Evolutionary conservation across 2,329 filamentous ascomycete genomes (phyloP).

Genomic region (Trichoderma semiorbis): DNA sequence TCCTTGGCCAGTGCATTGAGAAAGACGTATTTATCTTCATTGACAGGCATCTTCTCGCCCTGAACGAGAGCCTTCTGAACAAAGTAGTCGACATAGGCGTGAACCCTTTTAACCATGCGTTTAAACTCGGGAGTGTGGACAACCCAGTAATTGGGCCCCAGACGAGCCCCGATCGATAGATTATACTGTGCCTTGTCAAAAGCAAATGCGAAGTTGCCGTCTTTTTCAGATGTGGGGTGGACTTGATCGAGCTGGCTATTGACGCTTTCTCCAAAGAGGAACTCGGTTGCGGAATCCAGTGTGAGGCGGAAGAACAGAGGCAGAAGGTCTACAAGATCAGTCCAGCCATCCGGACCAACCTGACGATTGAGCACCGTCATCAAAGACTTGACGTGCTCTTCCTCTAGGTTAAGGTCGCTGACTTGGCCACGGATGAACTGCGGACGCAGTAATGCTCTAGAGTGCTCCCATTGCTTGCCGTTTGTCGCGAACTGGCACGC

Average conservation of each 20-base stretch:
- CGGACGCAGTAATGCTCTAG: slow-evolving; percentile 38
- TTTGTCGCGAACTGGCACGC: slow-evolving; percentile 31
- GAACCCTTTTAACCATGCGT: slow-evolving; percentile 61
- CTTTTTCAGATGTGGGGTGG: slow-evolving; percentile 26
- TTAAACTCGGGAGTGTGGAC: slow-evolving; percentile 55
- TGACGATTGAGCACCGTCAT: slow-evolving; percentile 24
- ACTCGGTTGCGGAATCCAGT: slow-evolving; percentile 48
- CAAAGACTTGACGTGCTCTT: slow-evolving; percentile 35
- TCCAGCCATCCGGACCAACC: slow-evolving; percentile 34
- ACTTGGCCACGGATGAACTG: slow-evolving; percentile 43
- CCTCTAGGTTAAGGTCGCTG: slow-evolving; percentile 41
- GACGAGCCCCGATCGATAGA: slow-evolving; percentile 50
- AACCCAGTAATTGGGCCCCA: slow-evolving; percentile 44
- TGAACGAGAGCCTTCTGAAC: slow-evolving; percentile 54
- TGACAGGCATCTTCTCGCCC: slow-evolving; percentile 19
- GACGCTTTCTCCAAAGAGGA: slow-evolving; percentile 59
- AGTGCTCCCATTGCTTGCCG: slow-evolving; percentile 37
- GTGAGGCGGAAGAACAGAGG: slow-evolving; percentile 48
- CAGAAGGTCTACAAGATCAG: slow-evolving; percentile 40
- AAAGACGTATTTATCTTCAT: slow-evolving; percentile 30
- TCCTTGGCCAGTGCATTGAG: slow-evolving; percentile 34
- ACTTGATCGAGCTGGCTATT: slow-evolving; percentile 37
- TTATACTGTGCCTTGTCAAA: slow-evolving; percentile 38
- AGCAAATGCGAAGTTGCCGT: slow-evolving; percentile 31
- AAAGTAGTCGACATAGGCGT: slow-evolving; percentile 66